Base-by-base conservation (phyloP, 2,329 filamentous ascomycete genomes). In the Didymella keratinophila region DNA sequence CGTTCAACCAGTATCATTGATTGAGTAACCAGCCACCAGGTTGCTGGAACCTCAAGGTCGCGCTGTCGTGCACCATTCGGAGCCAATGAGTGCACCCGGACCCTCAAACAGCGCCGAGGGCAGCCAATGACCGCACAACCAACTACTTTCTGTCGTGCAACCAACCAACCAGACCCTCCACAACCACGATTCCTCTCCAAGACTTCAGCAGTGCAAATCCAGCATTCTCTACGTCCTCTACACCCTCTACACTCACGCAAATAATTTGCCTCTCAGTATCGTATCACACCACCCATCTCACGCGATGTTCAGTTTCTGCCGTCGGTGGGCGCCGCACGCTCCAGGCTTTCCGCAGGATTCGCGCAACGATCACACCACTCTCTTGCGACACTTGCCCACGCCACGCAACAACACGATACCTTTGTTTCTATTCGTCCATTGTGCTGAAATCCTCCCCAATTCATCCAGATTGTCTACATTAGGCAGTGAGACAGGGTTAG, bases 321-420 rank as follows among this genome's bases (percentile, higher is more conserved):
- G 51, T 63, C 66, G 63, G 66, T 56, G 41, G 49, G 32, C 58
- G 66, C 69, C 69, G 67, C 50, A 56, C 48, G 46, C 42, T 43
- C 46, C 41, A 51, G 34, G 8, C 41, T 18, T 34, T 11, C 34
- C 23, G 52, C 36, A 49, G 54, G 56, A 54, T 56, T 42, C 36
- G 46, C 37, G 41, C 44, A 52, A 59, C 46, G 39, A 61, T 71
- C 68, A 71, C 68, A 68, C 68, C 69, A 72, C 65, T 50, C 25
- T 71, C 67, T 63, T 56, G 34, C 56, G 48, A 60, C 47, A 54
- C 54, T 27, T 42, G 45, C 61, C 37, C 37, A 54, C 36, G 45
- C 25, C 42, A 59, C 56, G 52, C 59, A 42, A 55, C 41, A 43
- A 27, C 14, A n/a, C 18, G 27, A 25, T 21, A 32, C 27, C 20